A percentile compares a stretch with the other conserved stretches of the same genome.
Evolutionary conservation across 257 asterid genomes (phyloP).

Genomic region (Paulownia fortunei): DNA sequence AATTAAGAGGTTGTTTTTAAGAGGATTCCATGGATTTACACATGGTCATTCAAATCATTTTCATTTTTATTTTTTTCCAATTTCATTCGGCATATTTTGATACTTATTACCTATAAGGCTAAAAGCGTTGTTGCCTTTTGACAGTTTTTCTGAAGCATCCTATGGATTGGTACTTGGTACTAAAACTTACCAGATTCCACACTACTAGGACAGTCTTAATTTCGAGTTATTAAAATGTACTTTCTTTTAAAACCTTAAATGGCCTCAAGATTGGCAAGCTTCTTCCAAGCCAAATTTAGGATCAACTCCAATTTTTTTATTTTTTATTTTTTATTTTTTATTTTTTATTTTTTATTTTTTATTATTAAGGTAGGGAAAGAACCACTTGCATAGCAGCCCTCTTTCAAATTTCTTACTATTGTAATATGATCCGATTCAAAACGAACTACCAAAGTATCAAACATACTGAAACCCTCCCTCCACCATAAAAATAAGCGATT

Average conservation of each 20-base stretch:
- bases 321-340: not conserved
- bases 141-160: not conserved
- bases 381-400: no score
- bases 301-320: not conserved
- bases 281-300: not conserved
- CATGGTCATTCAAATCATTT: not conserved
- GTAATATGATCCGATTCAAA: no score
- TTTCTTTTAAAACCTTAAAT: not conserved
- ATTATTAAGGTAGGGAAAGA: no score
- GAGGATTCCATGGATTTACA: not conserved
- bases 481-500: no score
- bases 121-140: not conserved
- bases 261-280: not conserved
- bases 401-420: no score
- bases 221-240: not conserved
- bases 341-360: no score
- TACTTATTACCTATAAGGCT: not conserved
- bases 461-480: no score
- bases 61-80: not conserved
- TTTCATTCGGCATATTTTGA: not conserved
- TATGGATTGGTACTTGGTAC: not conserved
- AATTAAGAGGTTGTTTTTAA: not conserved
- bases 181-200: not conserved
- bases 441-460: no score
- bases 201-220: not conserved